These are phyloP conservation scores for Porcisia deanei DNA, from an alignment of 208 protist genomes.

Conservation along the genomic window DNA sequence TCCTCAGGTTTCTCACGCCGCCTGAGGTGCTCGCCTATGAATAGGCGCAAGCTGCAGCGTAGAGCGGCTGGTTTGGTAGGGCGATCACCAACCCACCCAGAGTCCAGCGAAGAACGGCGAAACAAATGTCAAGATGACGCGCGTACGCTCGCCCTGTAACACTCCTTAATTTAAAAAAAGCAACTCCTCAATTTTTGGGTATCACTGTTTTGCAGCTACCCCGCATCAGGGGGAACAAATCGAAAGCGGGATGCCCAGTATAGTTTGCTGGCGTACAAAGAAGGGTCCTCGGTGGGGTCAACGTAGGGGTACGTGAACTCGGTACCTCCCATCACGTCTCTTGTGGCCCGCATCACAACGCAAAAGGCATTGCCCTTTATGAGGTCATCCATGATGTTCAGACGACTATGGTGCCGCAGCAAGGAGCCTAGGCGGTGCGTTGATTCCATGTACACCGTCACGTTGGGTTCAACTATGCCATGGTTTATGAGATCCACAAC, in stretches of 20 bases:
- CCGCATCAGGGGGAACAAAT: constrained; percentile 34
- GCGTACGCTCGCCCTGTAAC: background rate
- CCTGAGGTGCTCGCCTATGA: background rate
- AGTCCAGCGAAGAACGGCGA: too few species aligned
- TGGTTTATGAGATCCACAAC: constrained; percentile 85
- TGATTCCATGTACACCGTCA: constrained; percentile 39
- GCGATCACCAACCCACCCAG: too few species aligned
- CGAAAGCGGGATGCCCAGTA: constrained; percentile 78
- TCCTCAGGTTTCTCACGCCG: background rate
- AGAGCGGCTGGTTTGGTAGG: background rate
- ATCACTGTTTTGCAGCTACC: background rate
- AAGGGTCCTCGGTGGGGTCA: constrained; percentile 34
- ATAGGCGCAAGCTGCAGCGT: background rate
- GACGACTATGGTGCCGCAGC: constrained; percentile 25
- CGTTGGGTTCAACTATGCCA: constrained; percentile 42
- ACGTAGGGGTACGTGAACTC: constrained; percentile 76
- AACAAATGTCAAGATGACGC: background rate
- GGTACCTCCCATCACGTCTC: constrained; percentile 30
- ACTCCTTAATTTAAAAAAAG: background rate
- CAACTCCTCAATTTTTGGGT: background rate
- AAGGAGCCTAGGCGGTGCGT: constrained; percentile 11
- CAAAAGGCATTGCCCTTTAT: constrained; percentile 39
- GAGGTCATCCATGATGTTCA: constrained; percentile 23
- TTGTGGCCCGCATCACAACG: constrained; percentile 46
- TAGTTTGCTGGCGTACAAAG: constrained; percentile 40